phyloP scores from a whole-genome alignment of 495 filamentous ascomycete species.

The Hyaloscypha hepaticicola region DNA sequence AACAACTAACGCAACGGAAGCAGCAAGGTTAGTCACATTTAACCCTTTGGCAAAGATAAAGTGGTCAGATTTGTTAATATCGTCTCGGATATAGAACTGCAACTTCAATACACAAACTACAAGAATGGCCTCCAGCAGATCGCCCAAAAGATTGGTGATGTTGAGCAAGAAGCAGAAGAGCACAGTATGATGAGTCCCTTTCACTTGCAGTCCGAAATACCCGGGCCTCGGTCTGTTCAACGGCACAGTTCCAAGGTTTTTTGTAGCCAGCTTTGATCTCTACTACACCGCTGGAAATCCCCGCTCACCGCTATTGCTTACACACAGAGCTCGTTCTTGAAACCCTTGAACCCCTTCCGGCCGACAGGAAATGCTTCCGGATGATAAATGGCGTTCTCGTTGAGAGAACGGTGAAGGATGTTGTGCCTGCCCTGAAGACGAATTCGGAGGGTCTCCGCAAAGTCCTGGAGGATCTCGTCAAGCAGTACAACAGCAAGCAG shows the following conservation, averaged over 20 bases:
- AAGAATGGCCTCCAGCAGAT: slow-evolving; percentile 93
- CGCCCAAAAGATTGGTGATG: slow-evolving; percentile 93
- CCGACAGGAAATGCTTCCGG: slow-evolving; percentile 94
- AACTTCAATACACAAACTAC: slow-evolving; percentile 90
- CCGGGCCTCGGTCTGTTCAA: slow-evolving; percentile 10
- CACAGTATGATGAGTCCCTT: slow-evolving; percentile 64
- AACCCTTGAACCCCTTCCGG: slow-evolving; percentile 78
- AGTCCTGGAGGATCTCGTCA: slow-evolving; percentile 92
- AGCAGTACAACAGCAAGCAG: slow-evolving; percentile 95
- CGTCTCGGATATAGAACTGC: slow-evolving; percentile 64
- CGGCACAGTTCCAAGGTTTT: slow-evolving; percentile 15
- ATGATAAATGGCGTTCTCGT: slow-evolving; percentile 97
- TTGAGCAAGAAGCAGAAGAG: slow-evolving; percentile 95
- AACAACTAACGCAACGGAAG: slow-evolving; percentile 53
- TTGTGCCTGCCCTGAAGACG: slow-evolving; percentile 86
- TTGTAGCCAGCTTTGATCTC: neutral
- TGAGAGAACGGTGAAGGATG: slow-evolving; percentile 89
- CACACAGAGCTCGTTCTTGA: slow-evolving; percentile 84
- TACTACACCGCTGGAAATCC: slow-evolving; percentile 26
- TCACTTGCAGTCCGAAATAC: slow-evolving; percentile 15
- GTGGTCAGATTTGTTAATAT: neutral
- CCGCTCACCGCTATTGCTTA: slow-evolving; percentile 25
- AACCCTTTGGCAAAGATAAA: neutral
- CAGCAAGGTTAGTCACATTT: slow-evolving; percentile 70
- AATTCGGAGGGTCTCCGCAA: slow-evolving; percentile 94